phyloP scores from a whole-genome alignment of 139 green algal species.

The Chlorokybus atmophyticus region DNA sequence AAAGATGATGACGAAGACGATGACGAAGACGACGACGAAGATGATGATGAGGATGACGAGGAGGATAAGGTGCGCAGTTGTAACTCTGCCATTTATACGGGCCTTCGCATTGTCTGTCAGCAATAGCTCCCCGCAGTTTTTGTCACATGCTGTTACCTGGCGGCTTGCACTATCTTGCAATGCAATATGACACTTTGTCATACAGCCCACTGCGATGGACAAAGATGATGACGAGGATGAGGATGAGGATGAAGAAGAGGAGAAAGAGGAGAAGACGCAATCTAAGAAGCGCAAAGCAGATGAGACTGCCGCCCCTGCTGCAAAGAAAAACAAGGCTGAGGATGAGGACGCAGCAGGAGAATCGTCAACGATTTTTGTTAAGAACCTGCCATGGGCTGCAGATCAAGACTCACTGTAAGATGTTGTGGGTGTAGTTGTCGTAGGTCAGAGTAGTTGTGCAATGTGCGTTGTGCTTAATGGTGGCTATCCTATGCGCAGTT shows the following conservation, averaged over 20 bases:
- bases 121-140: too few relatives aligned
- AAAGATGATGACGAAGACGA: too few relatives aligned
- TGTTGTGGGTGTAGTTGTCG: too few relatives aligned
- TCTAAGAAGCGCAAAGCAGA: background rate
- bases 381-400: conserved; percentile 51
- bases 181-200: background rate
- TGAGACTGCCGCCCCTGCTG: conserved; percentile 22
- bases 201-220: background rate
- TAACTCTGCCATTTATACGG: background rate
- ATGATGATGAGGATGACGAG: too few relatives aligned
- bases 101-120: background rate
- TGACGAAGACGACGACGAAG: too few relatives aligned
- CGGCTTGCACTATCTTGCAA: too few relatives aligned
- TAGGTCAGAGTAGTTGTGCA: too few relatives aligned
- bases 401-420: too few relatives aligned
- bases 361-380: conserved; percentile 48
- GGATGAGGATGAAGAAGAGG: background rate
- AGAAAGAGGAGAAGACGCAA: background rate
- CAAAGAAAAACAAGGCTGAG: background rate
- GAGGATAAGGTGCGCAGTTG: too few relatives aligned
- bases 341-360: conserved; percentile 24
- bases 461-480: too few relatives aligned
- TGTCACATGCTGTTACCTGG: too few relatives aligned
- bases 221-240: conserved; percentile 5
- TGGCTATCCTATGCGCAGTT: conserved; percentile 5